Percentiles rank a stretch among this genome's conserved stretches.
phyloP scores from a whole-genome alignment of 768 basidiomycete genomes.

The Imleria badia region DNA sequence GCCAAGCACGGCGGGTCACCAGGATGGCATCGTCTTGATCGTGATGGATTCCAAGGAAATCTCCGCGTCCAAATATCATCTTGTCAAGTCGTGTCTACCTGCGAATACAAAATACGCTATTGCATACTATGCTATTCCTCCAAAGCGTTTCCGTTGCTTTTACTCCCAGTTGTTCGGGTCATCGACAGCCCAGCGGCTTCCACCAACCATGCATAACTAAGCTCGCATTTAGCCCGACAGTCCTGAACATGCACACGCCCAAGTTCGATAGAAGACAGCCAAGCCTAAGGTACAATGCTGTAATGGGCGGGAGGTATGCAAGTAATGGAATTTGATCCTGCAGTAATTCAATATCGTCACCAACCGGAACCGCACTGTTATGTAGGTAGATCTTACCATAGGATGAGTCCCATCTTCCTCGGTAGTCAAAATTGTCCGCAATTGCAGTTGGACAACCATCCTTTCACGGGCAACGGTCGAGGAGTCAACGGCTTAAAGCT shows the following conservation, averaged over 20 bases:
- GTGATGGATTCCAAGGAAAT: neutral
- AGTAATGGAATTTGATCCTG: constrained; percentile 23
- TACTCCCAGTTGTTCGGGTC: neutral
- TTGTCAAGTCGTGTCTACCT: neutral
- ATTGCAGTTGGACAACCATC: constrained; percentile 48
- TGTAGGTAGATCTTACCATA: constrained; percentile 33
- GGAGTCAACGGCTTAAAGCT: neutral
- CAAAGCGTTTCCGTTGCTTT: constrained; percentile 7
- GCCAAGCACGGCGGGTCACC: constrained; percentile 19
- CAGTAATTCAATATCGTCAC: neutral
- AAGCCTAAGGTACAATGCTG: constrained; percentile 10
- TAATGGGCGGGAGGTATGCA: constrained; percentile 20
- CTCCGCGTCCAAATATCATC: neutral
- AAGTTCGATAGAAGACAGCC: constrained; percentile 24
- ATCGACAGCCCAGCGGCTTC: constrained; percentile 23
- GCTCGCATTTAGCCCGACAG: constrained; percentile 21
- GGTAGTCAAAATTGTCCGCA: constrained; percentile 45
- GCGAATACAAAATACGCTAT: neutral
- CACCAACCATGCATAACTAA: constrained; percentile 19
- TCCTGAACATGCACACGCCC: constrained; percentile 20
- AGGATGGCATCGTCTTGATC: constrained; percentile 24
- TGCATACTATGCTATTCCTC: constrained; percentile 10
- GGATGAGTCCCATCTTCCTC: constrained; percentile 65
- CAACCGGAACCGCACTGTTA: neutral
- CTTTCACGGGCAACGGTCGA: constrained; percentile 24